Conservation (phyloP, 257 asterid species). For the Jaltomata sinuosa region DNA sequence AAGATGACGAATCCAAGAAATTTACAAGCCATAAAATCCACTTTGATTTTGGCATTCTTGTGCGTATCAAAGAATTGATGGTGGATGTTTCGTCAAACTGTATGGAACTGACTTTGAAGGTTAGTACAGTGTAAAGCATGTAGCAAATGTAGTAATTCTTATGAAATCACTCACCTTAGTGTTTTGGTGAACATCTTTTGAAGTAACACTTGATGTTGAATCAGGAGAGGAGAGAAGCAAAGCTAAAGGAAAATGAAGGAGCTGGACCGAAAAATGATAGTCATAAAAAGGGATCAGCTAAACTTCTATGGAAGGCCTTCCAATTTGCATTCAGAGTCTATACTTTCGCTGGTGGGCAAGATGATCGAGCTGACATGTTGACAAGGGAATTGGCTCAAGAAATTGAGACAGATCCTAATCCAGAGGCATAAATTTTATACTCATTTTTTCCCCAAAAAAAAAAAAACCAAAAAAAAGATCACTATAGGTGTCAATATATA, state of each 20-base stretch:
- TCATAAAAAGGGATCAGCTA: conserved; percentile 37
- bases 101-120: conserved; percentile 88
- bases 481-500: not conserved
- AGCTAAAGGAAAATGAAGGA: conserved; percentile 16
- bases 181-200: not conserved
- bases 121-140: conserved; percentile 11
- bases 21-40: conserved; percentile 61
- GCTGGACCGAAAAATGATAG: conserved; percentile 16
- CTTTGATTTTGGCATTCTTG: conserved; percentile 66
- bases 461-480: not conserved
- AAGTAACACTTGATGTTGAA: not conserved
- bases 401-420: conserved; percentile 48
- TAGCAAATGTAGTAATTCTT: not conserved
- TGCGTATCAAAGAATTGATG: conserved; percentile 65
- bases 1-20: conserved; percentile 74
- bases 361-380: conserved; percentile 75
- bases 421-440: not conserved
- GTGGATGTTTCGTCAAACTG: conserved; percentile 83
- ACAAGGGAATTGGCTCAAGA: conserved; percentile 70
- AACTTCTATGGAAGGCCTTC: conserved; percentile 78
- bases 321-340: conserved; percentile 80
- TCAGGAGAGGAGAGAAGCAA: conserved; percentile 53
- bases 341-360: conserved; percentile 87
- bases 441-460: not conserved
- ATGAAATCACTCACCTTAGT: not conserved